These are phyloP conservation scores for Dactylellina cionopaga DNA, from an alignment of 2,329 filamentous ascomycete species.

Conservation along the genomic window DNA sequence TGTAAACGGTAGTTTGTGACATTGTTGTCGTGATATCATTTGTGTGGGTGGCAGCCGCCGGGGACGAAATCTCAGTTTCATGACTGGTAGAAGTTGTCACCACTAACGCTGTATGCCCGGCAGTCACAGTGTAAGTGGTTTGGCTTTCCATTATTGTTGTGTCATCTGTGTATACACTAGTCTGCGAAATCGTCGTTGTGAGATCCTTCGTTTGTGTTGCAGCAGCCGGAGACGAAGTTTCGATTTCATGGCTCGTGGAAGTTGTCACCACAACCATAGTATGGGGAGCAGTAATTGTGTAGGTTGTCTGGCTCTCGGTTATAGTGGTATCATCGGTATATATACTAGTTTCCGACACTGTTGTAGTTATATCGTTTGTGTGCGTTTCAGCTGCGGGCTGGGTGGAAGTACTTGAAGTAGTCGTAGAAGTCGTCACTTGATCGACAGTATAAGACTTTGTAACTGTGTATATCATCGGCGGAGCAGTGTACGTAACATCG, in stretches of 20 bases:
- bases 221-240: neutral
- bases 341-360: neutral
- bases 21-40: neutral
- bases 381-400: neutral
- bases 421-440: slow-evolving; percentile 11
- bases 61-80: neutral
- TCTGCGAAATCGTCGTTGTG: neutral
- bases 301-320: neutral
- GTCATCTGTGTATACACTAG: neutral
- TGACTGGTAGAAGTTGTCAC: neutral
- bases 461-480: slow-evolving; percentile 11
- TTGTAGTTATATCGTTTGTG: slow-evolving; percentile 17
- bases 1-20: neutral
- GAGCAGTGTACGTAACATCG: slow-evolving; percentile 16
- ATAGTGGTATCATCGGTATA: slow-evolving; percentile 15
- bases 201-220: neutral
- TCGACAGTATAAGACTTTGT: slow-evolving; percentile 5
- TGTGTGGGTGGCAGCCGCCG: neutral
- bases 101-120: neutral
- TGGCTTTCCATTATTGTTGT: neutral
- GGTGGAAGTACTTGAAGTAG: neutral
- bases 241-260: neutral
- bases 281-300: neutral
- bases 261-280: slow-evolving; percentile 4
- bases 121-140: neutral